Evolutionary conservation across 2,329 filamentous ascomycete species (phyloP).

Genomic region (Byssochlamys sp.): DNA sequence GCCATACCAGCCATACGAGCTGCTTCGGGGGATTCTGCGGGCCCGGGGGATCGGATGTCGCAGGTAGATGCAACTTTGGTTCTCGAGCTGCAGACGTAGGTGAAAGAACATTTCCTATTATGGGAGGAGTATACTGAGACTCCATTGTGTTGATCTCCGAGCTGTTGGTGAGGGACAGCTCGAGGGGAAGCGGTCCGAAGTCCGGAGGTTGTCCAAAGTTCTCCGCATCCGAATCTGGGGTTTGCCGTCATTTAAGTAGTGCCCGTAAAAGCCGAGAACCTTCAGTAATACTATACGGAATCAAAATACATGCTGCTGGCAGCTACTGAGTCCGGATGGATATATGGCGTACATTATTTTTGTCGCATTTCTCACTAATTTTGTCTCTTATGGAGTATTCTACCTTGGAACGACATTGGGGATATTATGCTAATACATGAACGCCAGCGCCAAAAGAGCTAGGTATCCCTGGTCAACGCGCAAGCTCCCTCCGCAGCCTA

Average conservation of each 20-base stretch:
- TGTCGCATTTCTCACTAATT: not conserved
- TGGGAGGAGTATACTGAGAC: slow-evolving; percentile 16
- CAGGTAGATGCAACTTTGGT: slow-evolving; percentile 55
- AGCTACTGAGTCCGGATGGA: not conserved
- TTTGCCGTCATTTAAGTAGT: not conserved
- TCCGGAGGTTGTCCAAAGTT: not conserved
- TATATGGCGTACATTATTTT: not conserved
- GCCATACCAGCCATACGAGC: slow-evolving; percentile 76
- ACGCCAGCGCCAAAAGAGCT: slow-evolving; percentile 1
- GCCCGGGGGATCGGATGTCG: slow-evolving; percentile 76
- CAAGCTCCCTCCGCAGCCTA: slow-evolving; percentile 53
- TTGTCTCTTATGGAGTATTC: not conserved
- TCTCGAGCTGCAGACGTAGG: slow-evolving; percentile 21
- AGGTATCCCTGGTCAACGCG: slow-evolving; percentile 30
- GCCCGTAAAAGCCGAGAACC: not conserved
- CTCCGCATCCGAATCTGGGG: not conserved
- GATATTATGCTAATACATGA: slow-evolving; percentile 7
- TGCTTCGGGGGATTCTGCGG: slow-evolving; percentile 60
- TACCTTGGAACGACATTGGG: not conserved
- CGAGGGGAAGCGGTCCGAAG: slow-evolving; percentile 8
- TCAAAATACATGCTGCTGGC: not conserved
- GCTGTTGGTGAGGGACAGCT: slow-evolving; percentile 2
- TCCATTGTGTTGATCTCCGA: slow-evolving; percentile 13
- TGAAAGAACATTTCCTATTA: slow-evolving; percentile 8
- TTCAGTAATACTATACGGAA: not conserved